Base-by-base conservation (phyloP, 768 basidiomycete genomes). In the Tylopilus cervinicoccineus region DNA sequence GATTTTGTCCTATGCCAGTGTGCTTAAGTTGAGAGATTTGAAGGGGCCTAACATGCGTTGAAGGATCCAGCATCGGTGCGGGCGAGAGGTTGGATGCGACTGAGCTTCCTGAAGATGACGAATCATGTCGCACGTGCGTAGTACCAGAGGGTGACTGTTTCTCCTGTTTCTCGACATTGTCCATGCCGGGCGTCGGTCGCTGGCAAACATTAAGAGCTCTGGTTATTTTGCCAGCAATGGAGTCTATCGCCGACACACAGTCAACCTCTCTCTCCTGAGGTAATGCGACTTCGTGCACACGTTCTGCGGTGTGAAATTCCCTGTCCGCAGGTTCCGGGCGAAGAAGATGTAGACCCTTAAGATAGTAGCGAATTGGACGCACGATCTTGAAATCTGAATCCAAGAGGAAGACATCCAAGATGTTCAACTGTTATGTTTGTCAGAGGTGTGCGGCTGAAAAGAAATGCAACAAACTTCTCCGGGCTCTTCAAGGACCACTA, bases 321-420 rank as follows among this genome's bases (percentile, higher is more conserved):
- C 53, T 63, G 46, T 52, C 68, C 34, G 53, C 56, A 12, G 56
- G 57, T 34, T 63, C 64, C 13, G 70, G 65, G 47, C 80, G 78
- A 50, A 86, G 65, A 19, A 93, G 69, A 54, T 83, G 81, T 26
- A 97, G 69, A 5, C 91, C 89, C 58, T 90, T 86, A 14, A 93
- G 83, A 61, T 93, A 93, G 56, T 88, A 87, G 29, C 95, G 78
- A 61, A 81, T 86, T 2, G 95, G 95, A n/a, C 90, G 81, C 60
- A 93, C 83, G 45, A 98, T 92, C 43, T 76, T 75, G 62, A 99
- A 98, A 61, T 93, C 86, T 1, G 79, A 70, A 63, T 98, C 95
- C 43, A 98, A 72, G 33, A 97, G 75, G 69, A 99, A 95, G 12
- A 97, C 93, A 50, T 98, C 95, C 81, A 87, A 91, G 32, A 96